Conservation (phyloP, 148 eudicot species). For the Camellia granthamiana region DNA sequence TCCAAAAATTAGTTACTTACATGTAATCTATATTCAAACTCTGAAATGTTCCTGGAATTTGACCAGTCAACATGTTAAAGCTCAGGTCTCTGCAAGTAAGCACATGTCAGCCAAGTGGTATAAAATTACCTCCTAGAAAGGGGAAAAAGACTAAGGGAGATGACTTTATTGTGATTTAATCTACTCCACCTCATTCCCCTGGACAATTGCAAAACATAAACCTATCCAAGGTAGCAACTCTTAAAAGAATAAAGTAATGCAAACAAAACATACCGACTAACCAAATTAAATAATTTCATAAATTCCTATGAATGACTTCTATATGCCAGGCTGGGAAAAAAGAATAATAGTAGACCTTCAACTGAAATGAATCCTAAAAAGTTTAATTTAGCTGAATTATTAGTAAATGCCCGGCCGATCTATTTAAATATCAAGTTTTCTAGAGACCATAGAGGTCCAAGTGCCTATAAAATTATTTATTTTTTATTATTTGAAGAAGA, state of each 20-base stretch:
- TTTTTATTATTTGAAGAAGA: too few species aligned
- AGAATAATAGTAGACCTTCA: neutral
- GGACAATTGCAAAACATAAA: neutral
- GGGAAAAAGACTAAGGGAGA: neutral
- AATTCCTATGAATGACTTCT: neutral
- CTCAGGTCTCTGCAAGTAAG: slow-evolving; percentile 20
- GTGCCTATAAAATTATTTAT: neutral
- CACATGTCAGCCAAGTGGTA: neutral
- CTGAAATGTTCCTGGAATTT: slow-evolving; percentile 33
- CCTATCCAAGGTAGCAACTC: neutral
- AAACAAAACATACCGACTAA: neutral
- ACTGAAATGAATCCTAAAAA: neutral
- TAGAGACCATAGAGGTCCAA: neutral
- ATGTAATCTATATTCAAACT: slow-evolving; percentile 23
- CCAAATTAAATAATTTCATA: neutral
- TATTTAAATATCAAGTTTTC: neutral
- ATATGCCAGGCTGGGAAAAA: neutral
- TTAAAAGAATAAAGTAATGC: neutral
- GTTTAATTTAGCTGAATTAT: neutral
- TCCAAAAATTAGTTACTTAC: slow-evolving; percentile 25
- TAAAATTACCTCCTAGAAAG: neutral
- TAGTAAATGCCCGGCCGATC: neutral
- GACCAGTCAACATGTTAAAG: slow-evolving; percentile 40
- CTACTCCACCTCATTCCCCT: neutral
- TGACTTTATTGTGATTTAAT: neutral